Base-by-base conservation (phyloP, 306 rosid species). In the Sechiopsis laciniata region DNA sequence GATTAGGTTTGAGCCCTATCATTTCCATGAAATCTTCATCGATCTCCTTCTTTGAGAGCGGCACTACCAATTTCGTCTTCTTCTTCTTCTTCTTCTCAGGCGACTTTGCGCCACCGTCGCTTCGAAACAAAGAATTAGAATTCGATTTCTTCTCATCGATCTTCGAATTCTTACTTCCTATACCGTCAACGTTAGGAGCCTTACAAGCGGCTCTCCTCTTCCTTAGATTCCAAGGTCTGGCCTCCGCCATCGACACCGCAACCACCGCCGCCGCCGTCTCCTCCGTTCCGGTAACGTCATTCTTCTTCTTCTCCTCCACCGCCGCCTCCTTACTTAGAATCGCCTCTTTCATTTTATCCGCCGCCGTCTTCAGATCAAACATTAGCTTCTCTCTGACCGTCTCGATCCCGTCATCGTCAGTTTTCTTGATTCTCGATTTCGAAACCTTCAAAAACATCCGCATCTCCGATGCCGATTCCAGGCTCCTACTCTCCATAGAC, bases 331-430 rank as follows among this genome's bases (percentile, higher is more conserved):
- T 84, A 61, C 84, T 57, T 55, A 91, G 80, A 79, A 87, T 85
- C 85, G 81, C 92, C 76, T 83, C 83, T 68, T 89, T 91, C 85
- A 94, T 82, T 85, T 87, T 83, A 68, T 80, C 85, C n/a, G 93
- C 84, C 76, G 84, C 92, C 62, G 85, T 85, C 58, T 94, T 87
- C 83, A 91, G 89, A 85, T 94, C 99, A 82, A 84, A 80, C 87
- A 89, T 80, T 51, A 90, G 81, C 92, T 84, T 91, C 87, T 89
- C 89, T 58, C 97, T 82, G 62, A 94, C 86, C 60, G 97, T 95
- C 26, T 82, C 91, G 85, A 94, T 91, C 89, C 90, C 97, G 22
- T 64, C 89, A 56, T 32, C 37, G 37, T 55, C 86, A 40, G 61
- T 78, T 71, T 50, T 77, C 61, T 75, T 85, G 79, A 81, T 80